Percentiles rank a stretch among this genome's conserved stretches.
Evolutionary conservation across 305 asterid species (phyloP).

Genomic region (Solanum hybrid): DNA sequence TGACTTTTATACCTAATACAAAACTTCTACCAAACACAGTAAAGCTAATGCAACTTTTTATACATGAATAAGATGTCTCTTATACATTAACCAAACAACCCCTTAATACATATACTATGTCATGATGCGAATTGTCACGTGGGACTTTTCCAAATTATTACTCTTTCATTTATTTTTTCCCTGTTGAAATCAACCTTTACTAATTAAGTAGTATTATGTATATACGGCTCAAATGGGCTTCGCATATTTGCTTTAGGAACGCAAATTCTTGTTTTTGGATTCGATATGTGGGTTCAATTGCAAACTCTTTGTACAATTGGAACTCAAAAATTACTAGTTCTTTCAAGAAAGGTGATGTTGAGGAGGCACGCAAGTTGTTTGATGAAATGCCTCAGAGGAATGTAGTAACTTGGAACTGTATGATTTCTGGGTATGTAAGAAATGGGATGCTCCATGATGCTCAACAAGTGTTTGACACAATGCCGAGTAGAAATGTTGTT

Average conservation of each 20-base stretch:
- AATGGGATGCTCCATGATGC: constrained; percentile 27
- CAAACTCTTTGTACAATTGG: constrained; percentile 30
- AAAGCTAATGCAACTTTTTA: too few relatives aligned
- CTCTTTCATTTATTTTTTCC: background rate
- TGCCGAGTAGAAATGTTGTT: constrained; percentile 35
- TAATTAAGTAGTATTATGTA: background rate
- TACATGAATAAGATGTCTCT: too few relatives aligned
- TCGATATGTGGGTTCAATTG: constrained; percentile 18
- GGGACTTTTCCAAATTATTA: too few relatives aligned
- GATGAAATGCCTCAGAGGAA: constrained; percentile 49
- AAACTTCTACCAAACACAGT: too few relatives aligned
- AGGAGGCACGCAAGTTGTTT: constrained; percentile 24
- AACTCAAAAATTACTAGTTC: constrained; percentile 35
- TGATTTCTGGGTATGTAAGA: constrained; percentile 35
- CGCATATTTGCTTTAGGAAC: background rate
- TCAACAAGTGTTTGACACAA: constrained; percentile 25
- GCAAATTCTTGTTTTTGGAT: background rate
- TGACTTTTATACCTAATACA: too few relatives aligned
- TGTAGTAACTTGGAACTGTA: constrained; percentile 48
- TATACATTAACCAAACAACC: too few relatives aligned
- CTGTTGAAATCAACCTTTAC: background rate
- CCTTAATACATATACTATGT: too few relatives aligned
- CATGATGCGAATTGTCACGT: too few relatives aligned
- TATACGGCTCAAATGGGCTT: background rate
- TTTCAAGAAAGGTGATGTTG: constrained; percentile 35